These are phyloP conservation scores for Alternaria triticina DNA, from an alignment of 2,329 filamentous ascomycete species.

Conservation along the genomic window DNA sequence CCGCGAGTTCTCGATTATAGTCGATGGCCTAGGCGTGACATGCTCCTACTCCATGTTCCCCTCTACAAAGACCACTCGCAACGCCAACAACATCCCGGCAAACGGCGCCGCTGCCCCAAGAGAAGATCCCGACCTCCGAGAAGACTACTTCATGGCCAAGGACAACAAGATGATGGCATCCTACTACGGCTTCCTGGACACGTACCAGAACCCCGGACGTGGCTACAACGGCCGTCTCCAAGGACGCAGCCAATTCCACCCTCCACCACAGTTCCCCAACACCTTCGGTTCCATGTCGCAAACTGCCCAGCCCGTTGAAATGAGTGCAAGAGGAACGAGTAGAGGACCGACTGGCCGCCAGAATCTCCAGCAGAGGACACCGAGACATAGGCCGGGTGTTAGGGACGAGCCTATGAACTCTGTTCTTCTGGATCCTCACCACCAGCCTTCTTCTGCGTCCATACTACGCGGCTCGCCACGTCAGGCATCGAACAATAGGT, in stretches of 20 bases:
- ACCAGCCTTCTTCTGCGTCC: slow-evolving; percentile 67
- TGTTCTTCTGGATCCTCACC: slow-evolving; percentile 75
- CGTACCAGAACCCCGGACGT: slow-evolving; percentile 65
- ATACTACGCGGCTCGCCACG: slow-evolving; percentile 52
- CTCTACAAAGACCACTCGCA: slow-evolving; percentile 79
- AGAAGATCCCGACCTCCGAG: slow-evolving; percentile 69
- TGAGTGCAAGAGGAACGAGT: slow-evolving; percentile 31
- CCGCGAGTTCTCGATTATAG: slow-evolving; percentile 94
- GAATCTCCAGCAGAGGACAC: slow-evolving; percentile 32
- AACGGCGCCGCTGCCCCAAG: slow-evolving; percentile 45
- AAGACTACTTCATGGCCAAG: slow-evolving; percentile 93
- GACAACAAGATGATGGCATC: slow-evolving; percentile 99
- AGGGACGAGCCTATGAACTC: slow-evolving; percentile 70
- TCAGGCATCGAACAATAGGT: slow-evolving; percentile 57
- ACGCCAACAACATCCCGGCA: slow-evolving; percentile 54
- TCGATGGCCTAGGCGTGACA: slow-evolving; percentile 93
- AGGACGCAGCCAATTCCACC: slow-evolving; percentile 65
- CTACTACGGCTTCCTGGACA: slow-evolving; percentile 92
- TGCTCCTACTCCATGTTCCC: slow-evolving; percentile 98
- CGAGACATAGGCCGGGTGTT: slow-evolving; percentile 25
- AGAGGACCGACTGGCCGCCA: slow-evolving; percentile 33
- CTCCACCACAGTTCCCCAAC: slow-evolving; percentile 76
- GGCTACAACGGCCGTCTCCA: slow-evolving; percentile 16
- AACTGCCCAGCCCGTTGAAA: slow-evolving; percentile 61
- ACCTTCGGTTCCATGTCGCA: slow-evolving; percentile 56